A percentile compares a stretch with the other conserved stretches of the same genome.
Evolutionary conservation across 1,284 basidiomycete species (phyloP).

Genomic region (Jaminaea rosea): DNA sequence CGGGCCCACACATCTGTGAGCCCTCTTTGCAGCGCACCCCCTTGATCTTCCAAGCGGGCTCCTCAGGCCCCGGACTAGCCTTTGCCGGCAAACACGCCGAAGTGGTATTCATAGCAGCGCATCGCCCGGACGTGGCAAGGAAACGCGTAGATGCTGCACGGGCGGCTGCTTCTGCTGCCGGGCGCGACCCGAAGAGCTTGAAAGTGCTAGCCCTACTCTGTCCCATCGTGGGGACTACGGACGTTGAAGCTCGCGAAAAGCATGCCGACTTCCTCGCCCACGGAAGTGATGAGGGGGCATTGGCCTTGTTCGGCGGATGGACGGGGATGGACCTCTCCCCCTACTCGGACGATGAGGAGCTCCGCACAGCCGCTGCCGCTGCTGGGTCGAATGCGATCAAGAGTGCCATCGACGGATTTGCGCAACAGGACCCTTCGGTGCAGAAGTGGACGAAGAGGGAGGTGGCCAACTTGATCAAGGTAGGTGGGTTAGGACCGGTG

Average conservation of each 20-base stretch:
- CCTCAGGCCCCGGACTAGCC: constrained; percentile 38
- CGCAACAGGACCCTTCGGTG: constrained; percentile 31
- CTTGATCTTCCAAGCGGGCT: constrained; percentile 47
- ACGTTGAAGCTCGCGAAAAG: constrained; percentile 42
- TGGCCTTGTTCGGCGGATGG: constrained; percentile 46
- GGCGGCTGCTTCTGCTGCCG: constrained; percentile 19
- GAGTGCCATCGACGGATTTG: constrained; percentile 35
- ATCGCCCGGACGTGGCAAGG: constrained; percentile 34
- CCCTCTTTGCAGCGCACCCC: constrained; percentile 45
- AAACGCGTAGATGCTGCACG: constrained; percentile 34
- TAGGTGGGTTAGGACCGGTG: constrained; percentile 40
- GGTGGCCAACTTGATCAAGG: constrained; percentile 36
- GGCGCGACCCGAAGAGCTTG: constrained; percentile 36
- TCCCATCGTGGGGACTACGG: constrained; percentile 37
- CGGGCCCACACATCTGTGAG: constrained; percentile 46
- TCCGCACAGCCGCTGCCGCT: constrained; percentile 13
- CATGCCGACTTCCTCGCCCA: constrained; percentile 30
- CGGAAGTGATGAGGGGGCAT: constrained; percentile 39
- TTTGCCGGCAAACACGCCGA: constrained; percentile 47
- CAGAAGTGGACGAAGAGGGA: constrained; percentile 37
- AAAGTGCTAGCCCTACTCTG: constrained; percentile 41
- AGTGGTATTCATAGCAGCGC: constrained; percentile 46
- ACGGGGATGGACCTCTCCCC: constrained; percentile 34
- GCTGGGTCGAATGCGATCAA: constrained; percentile 39
- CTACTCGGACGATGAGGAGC: constrained; percentile 36